Percentiles rank a stretch among this genome's conserved stretches.
Conservation (phyloP, 2,329 filamentous ascomycete species). For the Orbilia blumenaviensis region DNA sequence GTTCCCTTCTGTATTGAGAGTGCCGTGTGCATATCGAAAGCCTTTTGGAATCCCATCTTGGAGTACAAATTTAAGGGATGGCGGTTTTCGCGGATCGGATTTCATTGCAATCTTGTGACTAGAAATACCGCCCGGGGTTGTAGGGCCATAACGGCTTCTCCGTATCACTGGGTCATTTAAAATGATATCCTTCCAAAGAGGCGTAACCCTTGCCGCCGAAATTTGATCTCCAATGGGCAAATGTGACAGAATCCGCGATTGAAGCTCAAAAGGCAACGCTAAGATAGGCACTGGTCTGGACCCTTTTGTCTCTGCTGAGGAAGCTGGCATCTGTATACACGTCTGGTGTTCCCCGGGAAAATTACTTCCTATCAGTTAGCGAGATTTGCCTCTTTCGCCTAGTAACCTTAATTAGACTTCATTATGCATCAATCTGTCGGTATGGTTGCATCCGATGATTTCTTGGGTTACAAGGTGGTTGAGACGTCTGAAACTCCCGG, state of each 20-base stretch:
- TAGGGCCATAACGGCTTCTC: neutral
- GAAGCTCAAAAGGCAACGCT: conserved; percentile 7
- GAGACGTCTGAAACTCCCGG: neutral
- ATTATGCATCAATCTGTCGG: neutral
- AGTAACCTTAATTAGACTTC: conserved; percentile 8
- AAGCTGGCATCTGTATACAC: no score
- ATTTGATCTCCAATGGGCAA: conserved; percentile 17
- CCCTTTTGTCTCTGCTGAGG: neutral
- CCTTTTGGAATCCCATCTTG: neutral
- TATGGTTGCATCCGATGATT: conserved; percentile 7
- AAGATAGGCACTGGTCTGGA: neutral
- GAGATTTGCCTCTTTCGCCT: conserved; percentile 4
- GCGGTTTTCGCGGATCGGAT: neutral
- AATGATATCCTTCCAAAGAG: conserved; percentile 11
- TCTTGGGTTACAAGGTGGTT: conserved; percentile 3
- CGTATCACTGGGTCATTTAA: neutral
- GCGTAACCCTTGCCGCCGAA: neutral
- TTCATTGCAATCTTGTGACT: neutral
- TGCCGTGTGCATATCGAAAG: neutral
- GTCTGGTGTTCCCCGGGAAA: no score
- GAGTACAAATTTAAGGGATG: conserved; percentile 14
- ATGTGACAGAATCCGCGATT: conserved; percentile 6
- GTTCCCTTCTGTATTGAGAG: neutral
- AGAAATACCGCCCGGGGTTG: neutral
- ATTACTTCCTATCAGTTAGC: neutral